Percentiles rank a stretch among this genome's conserved stretches.
Conservation (phyloP, 345 rosid genomes). For the Syzygium aqueum region DNA sequence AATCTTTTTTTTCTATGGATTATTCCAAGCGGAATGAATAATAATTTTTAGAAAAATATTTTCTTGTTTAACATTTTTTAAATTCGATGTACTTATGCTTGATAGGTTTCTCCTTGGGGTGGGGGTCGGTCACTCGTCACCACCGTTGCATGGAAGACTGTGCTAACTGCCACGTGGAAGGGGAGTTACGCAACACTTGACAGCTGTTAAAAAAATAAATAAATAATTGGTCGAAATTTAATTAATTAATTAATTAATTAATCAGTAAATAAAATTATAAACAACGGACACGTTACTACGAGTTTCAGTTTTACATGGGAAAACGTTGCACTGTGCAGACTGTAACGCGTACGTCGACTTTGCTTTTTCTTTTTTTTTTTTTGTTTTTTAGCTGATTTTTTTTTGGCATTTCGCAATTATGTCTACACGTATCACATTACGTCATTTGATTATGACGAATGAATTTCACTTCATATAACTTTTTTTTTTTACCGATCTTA, state of each 20-base stretch:
- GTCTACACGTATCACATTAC: not conserved
- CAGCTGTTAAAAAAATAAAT: not conserved
- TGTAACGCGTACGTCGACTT: not conserved
- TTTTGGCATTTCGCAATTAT: not conserved
- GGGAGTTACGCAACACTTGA: not conserved
- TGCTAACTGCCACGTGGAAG: not conserved
- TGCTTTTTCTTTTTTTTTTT: not conserved
- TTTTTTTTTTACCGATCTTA: too few species aligned
- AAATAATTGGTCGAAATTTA: too few species aligned
- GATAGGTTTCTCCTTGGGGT: not conserved
- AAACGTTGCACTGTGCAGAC: not conserved
- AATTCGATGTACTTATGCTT: not conserved
- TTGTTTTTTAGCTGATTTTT: not conserved
- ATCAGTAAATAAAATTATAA: not conserved
- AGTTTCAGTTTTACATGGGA: not conserved
- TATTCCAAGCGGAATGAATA: too few species aligned
- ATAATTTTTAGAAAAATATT: too few species aligned
- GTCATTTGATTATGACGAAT: not conserved
- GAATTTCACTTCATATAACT: not conserved
- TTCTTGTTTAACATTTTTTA: not conserved
- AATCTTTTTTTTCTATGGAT: too few species aligned
- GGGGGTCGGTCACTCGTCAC: not conserved
- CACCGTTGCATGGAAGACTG: not conserved
- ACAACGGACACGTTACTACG: not conserved
- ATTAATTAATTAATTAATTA: not conserved